Percentiles rank a stretch among this genome's conserved stretches.
Conservation (phyloP, 192 early-diverging fungal genomes). For the Coemansia sp. region DNA sequence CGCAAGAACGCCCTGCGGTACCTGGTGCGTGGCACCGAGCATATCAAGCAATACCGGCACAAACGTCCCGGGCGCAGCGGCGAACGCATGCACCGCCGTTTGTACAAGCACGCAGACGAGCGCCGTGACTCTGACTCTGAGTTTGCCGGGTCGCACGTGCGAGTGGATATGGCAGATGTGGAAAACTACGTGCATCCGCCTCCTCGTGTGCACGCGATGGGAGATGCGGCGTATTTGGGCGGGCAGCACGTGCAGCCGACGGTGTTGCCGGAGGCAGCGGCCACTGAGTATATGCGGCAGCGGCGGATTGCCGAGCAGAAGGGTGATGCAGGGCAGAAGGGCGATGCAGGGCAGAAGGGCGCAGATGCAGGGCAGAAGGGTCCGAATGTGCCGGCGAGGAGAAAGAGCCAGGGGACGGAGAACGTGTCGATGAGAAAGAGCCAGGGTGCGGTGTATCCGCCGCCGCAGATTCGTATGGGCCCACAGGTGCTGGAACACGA, state of each 20-base stretch:
- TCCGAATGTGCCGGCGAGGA: background rate
- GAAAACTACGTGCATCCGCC: constrained; percentile 53
- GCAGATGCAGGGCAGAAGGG: background rate
- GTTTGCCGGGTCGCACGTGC: constrained; percentile 26
- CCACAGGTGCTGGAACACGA: constrained; percentile 50
- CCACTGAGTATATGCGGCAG: constrained; percentile 46
- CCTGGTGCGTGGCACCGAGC: constrained; percentile 53
- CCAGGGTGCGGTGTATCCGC: constrained; percentile 3
- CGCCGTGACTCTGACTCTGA: constrained; percentile 51
- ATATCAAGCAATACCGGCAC: constrained; percentile 41
- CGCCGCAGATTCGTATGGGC: constrained; percentile 24
- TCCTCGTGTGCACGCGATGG: background rate
- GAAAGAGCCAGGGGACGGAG: background rate
- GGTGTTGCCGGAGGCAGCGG: constrained; percentile 35
- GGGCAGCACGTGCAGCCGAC: constrained; percentile 1
- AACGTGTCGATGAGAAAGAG: background rate
- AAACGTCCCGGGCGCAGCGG: background rate
- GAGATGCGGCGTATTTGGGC: constrained; percentile 34
- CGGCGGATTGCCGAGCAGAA: constrained; percentile 1
- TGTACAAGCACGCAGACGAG: constrained; percentile 29
- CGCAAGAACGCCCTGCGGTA: constrained; percentile 41
- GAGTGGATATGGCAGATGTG: constrained; percentile 45
- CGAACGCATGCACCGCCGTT: constrained; percentile 21
- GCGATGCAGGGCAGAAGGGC: background rate
- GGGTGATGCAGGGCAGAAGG: background rate